Conservation (phyloP, 768 basidiomycete genomes). For the Galerina sulciceps region DNA sequence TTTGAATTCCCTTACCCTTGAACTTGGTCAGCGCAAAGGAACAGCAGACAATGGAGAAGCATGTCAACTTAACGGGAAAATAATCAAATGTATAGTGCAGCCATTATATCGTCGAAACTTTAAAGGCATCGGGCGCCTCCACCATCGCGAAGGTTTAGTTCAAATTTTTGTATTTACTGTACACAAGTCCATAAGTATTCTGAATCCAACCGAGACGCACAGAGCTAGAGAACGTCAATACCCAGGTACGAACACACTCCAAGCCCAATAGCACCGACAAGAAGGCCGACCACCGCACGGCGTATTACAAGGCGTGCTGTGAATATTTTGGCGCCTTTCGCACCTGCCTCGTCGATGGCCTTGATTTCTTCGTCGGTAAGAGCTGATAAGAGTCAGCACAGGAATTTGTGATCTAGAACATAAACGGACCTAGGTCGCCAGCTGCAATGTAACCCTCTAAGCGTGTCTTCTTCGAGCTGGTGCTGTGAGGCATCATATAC, state of each 20-base stretch:
- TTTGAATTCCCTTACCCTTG: too few species aligned
- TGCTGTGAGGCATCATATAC: conserved; percentile 34
- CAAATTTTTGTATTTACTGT: too few species aligned
- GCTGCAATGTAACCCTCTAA: conserved; percentile 34
- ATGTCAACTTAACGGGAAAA: too few species aligned
- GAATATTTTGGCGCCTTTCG: conserved; percentile 30
- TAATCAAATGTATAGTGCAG: too few species aligned
- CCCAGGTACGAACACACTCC: conserved; percentile 27
- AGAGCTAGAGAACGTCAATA: conserved; percentile 18
- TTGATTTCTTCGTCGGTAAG: conserved; percentile 55
- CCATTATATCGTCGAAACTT: too few species aligned
- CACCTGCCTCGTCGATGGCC: conserved; percentile 62
- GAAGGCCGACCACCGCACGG: conserved; percentile 19
- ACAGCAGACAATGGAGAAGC: too few species aligned
- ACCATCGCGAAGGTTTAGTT: too few species aligned
- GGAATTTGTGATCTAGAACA: neutral
- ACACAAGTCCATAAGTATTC: too few species aligned
- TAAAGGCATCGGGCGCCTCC: too few species aligned
- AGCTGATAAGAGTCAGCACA: conserved; percentile 31
- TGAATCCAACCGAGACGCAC: too few species aligned
- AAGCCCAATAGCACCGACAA: conserved; percentile 24
- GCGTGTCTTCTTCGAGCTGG: conserved; percentile 67
- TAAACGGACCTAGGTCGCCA: conserved; percentile 11
- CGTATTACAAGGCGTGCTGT: conserved; percentile 14
- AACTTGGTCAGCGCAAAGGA: too few species aligned